Base-by-base conservation (phyloP, 140 eudicot genomes). In the Ambrosia hybrid region DNA sequence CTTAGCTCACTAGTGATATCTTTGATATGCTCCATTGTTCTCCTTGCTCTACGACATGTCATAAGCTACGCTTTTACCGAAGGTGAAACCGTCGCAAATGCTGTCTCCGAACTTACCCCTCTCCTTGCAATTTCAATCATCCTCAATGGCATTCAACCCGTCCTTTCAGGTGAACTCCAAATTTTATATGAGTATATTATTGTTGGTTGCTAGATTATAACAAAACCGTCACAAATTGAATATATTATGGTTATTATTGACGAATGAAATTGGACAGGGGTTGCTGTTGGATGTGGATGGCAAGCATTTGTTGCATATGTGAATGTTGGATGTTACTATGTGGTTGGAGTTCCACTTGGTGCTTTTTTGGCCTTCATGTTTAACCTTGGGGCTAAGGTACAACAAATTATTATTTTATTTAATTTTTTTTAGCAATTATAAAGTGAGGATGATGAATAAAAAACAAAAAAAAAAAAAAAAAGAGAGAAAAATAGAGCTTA, bases 271-370 rank as follows among this genome's bases (percentile, higher is more conserved):
- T 4, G 41, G 3, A 15, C 2, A 83, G 87, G 87, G 43, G 87
- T 79, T 14, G 87, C 84, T 4, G 84, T 83, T 60, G 87, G 87
- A 17, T 83, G 87, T 62, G 87, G 87, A 68, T 83, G 87, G 85
- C 87, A 83, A 79, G 64, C 82, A 49, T 83, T 76, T 65, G 78
- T 74, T 52, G 78, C 78, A 12, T 74, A 74, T 65, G 78, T 74
- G 45, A 74, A 65, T 39, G 82, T 83, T 36, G 87, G 78, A 15
- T 83, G 87, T 30, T 83, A 83, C 45, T 83, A 83, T 49, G 71
- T 83, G 14, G 64, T 83, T 62, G 87, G 87, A 71, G 75, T 83
- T 43, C 85, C 87, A 45, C 61, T 79, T 36, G 85, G 87, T 52
- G 48, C 72, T 26, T 15, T 79, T 3, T 71, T 79, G 3, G 85